phyloP scores from a whole-genome alignment of 2,329 filamentous ascomycete genomes.

The Cercospora sp. region DNA sequence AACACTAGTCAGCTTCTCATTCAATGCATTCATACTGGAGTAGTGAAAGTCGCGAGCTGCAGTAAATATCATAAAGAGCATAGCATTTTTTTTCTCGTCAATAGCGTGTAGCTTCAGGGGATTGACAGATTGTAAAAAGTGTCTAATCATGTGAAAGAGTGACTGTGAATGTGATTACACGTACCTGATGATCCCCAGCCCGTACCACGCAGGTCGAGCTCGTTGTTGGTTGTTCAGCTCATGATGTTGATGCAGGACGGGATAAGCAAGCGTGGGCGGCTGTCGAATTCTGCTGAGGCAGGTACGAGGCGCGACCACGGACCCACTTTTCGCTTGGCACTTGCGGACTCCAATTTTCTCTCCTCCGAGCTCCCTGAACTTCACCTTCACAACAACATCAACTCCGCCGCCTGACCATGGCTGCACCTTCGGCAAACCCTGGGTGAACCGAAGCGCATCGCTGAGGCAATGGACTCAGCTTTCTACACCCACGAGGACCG shows the following conservation, averaged over 20 bases:
- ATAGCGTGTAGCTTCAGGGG: conserved; percentile 64
- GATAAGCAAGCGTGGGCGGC: not conserved
- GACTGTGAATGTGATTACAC: not conserved
- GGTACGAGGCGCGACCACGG: not conserved
- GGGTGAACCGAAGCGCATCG: not conserved
- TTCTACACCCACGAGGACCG: not conserved
- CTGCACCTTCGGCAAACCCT: not conserved
- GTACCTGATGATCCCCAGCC: conserved; percentile 12
- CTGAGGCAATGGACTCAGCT: not conserved
- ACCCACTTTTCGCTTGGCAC: not conserved
- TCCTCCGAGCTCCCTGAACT: conserved; percentile 10
- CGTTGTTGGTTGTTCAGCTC: conserved; percentile 21
- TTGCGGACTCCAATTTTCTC: conserved; percentile 13
- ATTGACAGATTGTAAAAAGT: conserved; percentile 74
- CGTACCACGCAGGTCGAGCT: conserved; percentile 9
- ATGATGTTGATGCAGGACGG: conserved; percentile 18
- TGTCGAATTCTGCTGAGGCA: conserved; percentile 4
- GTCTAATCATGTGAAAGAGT: conserved; percentile 57
- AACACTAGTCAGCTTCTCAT: not conserved
- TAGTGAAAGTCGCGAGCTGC: not conserved
- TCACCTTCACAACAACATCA: conserved; percentile 9
- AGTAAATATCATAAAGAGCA: conserved; percentile 42
- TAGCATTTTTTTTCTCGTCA: conserved; percentile 55
- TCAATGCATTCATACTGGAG: not conserved
- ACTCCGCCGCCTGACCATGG: not conserved